phyloP scores from a whole-genome alignment of 2,329 filamentous ascomycete species.

The Colletotrichum tropicicola region DNA sequence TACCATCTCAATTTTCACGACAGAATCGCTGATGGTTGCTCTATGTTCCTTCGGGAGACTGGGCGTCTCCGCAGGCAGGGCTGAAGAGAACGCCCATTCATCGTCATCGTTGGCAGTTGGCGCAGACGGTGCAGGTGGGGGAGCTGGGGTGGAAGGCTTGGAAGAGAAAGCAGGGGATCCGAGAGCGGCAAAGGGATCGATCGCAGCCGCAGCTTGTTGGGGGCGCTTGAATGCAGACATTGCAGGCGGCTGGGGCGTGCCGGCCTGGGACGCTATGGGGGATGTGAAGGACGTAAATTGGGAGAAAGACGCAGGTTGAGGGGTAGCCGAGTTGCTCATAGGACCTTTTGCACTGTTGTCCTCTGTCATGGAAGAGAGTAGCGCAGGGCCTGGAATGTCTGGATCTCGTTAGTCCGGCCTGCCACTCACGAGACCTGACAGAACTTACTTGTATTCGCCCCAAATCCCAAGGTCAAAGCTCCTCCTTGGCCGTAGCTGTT shows the following conservation, averaged over 20 bases:
- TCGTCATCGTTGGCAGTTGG: slow-evolving; percentile 72
- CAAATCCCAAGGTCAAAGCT: slow-evolving; percentile 84
- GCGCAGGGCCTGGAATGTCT: slow-evolving; percentile 72
- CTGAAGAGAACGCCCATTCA: slow-evolving; percentile 93
- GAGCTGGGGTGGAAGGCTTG: slow-evolving; percentile 45
- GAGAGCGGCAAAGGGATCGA: slow-evolving; percentile 57
- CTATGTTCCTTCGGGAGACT: slow-evolving; percentile 68
- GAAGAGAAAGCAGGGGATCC: slow-evolving; percentile 48
- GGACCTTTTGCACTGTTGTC: slow-evolving; percentile 63
- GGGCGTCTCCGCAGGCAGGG: slow-evolving; percentile 70
- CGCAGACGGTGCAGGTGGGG: slow-evolving; percentile 37
- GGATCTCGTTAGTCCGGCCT: slow-evolving; percentile 36
- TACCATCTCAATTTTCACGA: slow-evolving; percentile 77
- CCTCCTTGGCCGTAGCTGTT: slow-evolving; percentile 76
- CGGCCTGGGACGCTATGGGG: slow-evolving; percentile 59
- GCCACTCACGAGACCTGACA: neutral
- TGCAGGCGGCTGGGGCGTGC: slow-evolving; percentile 60
- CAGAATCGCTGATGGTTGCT: slow-evolving; percentile 74
- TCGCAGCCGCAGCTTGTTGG: slow-evolving; percentile 46
- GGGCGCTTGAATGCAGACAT: slow-evolving; percentile 57
- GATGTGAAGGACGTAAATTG: slow-evolving; percentile 65
- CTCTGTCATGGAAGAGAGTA: slow-evolving; percentile 71
- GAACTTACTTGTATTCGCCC: slow-evolving; percentile 71
- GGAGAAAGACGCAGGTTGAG: slow-evolving; percentile 59
- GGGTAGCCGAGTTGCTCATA: slow-evolving; percentile 37